Base-by-base conservation (phyloP, 257 asterid species). In the Scutellaria barbata region DNA sequence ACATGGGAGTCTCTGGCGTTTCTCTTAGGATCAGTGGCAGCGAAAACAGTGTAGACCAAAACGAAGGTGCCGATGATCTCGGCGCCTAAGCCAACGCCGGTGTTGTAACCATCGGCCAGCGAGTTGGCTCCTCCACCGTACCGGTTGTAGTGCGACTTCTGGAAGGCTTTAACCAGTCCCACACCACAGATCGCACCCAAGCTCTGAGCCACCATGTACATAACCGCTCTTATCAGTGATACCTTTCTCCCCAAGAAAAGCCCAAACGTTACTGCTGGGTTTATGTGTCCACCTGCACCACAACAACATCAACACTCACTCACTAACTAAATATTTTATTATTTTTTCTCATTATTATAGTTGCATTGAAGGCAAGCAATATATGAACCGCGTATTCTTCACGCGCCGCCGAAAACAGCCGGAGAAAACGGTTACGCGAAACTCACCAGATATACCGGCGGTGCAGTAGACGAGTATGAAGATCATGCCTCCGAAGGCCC, bases 401-500 rank as follows among this genome's bases (percentile, higher is more conserved):
- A 20, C 60, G 41, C 14, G 62, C 40, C 14, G 6, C 18, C 0
- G 5, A 48, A 48, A 48, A 3, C 53, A 47, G 14, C 53, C 17
- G 16, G 53, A 13, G 13, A 60, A 14, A 14, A n/a, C 0, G 16
- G 11, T 3, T 10, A 37, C 16, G 10, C 33, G 12, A 25, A 12
- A 56, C 78, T 67, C 18, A 85, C 96, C 96, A 11, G 96, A 90
- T 68, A 90, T 86, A 9, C 96, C 96, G 63, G 95, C 96, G 71
- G 96, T 90, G 92, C 96, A 88, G 95, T 90, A 90, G 33, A 90
- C 96, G 33, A 88, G 92, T 22, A 90, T 71, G 83, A 88, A 90
- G 30, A 90, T 88, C 96, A 86, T 88, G 82, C 96, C 96, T 5
- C 96, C 96, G 47, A 90, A 90, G 60, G 95, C 96, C 96, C 96